These are phyloP conservation scores for Bocquillonia castaneifolia DNA, from an alignment of 441 rosid species.

Conservation along the genomic window DNA sequence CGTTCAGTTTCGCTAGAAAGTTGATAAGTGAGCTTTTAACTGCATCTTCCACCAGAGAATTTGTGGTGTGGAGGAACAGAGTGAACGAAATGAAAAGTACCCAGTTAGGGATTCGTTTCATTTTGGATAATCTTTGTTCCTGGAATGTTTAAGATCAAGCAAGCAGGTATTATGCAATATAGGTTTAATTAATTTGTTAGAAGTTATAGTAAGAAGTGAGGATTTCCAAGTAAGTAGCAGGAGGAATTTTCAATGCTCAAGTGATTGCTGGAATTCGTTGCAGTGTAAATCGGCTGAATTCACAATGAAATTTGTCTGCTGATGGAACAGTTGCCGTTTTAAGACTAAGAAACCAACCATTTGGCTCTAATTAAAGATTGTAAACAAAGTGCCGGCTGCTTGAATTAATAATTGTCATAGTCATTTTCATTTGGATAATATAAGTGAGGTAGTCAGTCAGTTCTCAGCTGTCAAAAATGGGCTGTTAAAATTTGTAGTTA, in stretches of 20 bases:
- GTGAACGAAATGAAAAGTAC: slow-evolving; percentile 24
- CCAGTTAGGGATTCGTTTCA: slow-evolving; percentile 30
- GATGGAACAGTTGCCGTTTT: slow-evolving; percentile 4
- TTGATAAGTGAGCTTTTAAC: slow-evolving; percentile 29
- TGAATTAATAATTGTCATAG: slow-evolving; percentile 3
- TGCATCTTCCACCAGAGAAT: slow-evolving; percentile 29
- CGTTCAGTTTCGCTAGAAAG: slow-evolving; percentile 38
- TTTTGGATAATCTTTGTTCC: slow-evolving; percentile 6
- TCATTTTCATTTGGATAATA: slow-evolving; percentile 2
- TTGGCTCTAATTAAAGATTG: not conserved
- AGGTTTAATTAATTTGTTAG: no score
- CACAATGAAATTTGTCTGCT: slow-evolving; percentile 32
- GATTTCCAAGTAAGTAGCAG: slow-evolving; percentile 9
- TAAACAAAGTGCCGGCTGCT: slow-evolving; percentile 31
- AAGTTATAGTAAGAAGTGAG: slow-evolving; percentile 3
- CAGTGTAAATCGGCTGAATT: slow-evolving; percentile 30
- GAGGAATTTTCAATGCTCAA: slow-evolving; percentile 37
- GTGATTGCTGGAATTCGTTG: slow-evolving; percentile 12
- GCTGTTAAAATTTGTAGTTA: no score
- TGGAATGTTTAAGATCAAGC: slow-evolving; percentile 8
- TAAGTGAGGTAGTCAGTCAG: not conserved
- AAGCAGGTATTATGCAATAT: no score
- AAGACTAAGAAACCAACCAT: slow-evolving; percentile 15
- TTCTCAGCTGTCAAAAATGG: no score
- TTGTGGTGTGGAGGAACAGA: slow-evolving; percentile 21